Percentiles rank a stretch among this genome's conserved stretches.
These are phyloP conservation scores for Neurospora tetraspora DNA, from an alignment of 495 filamentous ascomycete genomes.

Conservation along the genomic window DNA sequence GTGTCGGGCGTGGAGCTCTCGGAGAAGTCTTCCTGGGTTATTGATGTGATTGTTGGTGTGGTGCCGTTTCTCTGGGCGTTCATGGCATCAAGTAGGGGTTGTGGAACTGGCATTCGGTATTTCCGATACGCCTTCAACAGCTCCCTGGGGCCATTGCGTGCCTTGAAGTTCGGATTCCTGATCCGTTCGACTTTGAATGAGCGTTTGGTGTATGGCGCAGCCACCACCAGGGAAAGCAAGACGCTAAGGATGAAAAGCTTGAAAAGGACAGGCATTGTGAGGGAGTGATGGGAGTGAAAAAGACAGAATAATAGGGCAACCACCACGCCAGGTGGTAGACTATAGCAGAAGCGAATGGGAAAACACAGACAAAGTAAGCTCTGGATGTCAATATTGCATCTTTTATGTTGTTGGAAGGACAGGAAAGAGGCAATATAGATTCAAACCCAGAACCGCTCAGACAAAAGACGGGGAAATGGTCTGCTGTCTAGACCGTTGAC, in stretches of 20 bases:
- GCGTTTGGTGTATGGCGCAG: conserved; percentile 32
- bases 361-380: conserved; percentile 3
- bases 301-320: conserved; percentile 10
- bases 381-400: neutral
- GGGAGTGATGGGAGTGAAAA: conserved; percentile 25
- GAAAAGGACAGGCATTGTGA: conserved; percentile 25
- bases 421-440: neutral
- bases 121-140: conserved; percentile 55
- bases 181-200: conserved; percentile 53
- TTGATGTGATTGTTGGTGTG: neutral
- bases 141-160: conserved; percentile 44
- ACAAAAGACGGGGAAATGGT: neutral
- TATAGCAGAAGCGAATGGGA: conserved; percentile 8
- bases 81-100: conserved; percentile 27
- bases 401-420: neutral
- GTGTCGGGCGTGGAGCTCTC: conserved; percentile 18
- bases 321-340: conserved; percentile 15
- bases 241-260: conserved; percentile 25
- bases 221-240: conserved; percentile 20
- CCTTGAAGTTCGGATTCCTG: conserved; percentile 40
- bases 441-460: neutral
- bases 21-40: neutral
- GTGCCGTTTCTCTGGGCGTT: conserved; percentile 11
- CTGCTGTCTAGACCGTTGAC: neutral
- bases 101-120: conserved; percentile 44